Evolutionary conservation across 305 asterid species (phyloP), one percentile per base, ranked within the genome.

Genomic region (Rubia balearica): DNA sequence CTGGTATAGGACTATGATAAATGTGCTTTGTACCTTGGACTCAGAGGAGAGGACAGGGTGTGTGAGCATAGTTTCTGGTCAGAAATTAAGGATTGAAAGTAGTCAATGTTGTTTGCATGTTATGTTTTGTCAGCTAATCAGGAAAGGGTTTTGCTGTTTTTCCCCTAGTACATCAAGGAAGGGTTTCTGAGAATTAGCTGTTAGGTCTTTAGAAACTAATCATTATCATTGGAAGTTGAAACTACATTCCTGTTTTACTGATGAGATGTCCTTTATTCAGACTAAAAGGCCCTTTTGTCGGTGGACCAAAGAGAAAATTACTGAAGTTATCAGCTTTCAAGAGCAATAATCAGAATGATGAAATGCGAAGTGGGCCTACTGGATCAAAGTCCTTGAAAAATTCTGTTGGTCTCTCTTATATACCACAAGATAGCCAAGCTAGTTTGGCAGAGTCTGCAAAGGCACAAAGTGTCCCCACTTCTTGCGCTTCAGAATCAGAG

Each of bases 271-370:
- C 71, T 67, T 70, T 73, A 78, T 81, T 69, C 89, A 94, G 99
- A 65, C 81, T 86, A 76, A 83, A 86, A 74, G 73, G 79, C 73
- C 84, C 91, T 73, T 61, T 73, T 67, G 75, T 76, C 74, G 78
- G 82, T 79, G 87, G 90, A 73, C 80, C 85, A 14, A 85, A 79
- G 74, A 76, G 85, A 40, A 86, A 83, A 76, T 43, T 67, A 75
- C 81, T 85, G 71, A 91, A 86, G 82, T 78, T 94, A 79, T 87
- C 87, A 7, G 96, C 96, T 48, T 91, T 91, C 83, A 91, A 86
- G 83, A 88, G 92, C 79, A 81, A 80, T 81, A 81, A 74, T 72
- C 92, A 83, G 60, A 81, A 75, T 75, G 91, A 87, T 78, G 91
- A 86, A 76, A 72, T 88, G 14, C 86, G 87, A 63, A 83, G 85